Conservation (phyloP, 768 basidiomycete species). For the Panaeolus papilionaceus region DNA sequence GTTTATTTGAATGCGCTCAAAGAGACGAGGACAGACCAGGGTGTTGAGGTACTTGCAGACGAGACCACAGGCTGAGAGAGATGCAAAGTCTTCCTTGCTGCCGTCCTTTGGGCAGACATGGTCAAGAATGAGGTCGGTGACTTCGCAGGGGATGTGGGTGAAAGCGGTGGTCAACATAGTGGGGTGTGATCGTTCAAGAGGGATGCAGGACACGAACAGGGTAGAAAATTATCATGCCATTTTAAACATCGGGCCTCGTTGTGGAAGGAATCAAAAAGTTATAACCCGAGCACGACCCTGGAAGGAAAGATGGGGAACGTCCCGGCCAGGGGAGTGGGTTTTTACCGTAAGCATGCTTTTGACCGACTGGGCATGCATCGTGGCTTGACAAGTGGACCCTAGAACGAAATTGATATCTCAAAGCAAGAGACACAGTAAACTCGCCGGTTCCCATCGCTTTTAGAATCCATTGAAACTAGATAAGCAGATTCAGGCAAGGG, state of each 20-base stretch:
- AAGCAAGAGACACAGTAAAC: constrained; percentile 1
- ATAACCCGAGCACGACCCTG: constrained; percentile 5
- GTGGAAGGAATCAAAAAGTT: constrained; percentile 1
- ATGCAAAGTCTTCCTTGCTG: constrained; percentile 1
- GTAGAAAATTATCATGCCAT: constrained; percentile 5
- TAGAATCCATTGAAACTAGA: background rate
- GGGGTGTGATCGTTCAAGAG: background rate
- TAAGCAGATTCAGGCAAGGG: background rate
- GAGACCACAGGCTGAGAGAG: background rate
- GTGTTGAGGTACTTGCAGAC: constrained; percentile 3
- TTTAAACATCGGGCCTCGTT: constrained; percentile 14
- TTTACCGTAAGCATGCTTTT: background rate
- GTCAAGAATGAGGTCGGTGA: constrained; percentile 9
- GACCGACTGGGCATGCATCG: constrained; percentile 8
- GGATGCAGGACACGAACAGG: background rate
- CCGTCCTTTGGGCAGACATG: constrained; percentile 8
- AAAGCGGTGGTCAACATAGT: background rate
- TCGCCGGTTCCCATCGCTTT: constrained; percentile 8
- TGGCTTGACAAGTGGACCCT: constrained; percentile 7
- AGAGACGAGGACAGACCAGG: constrained; percentile 1
- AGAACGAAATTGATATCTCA: background rate
- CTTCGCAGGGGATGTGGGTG: background rate
- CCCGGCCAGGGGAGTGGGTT: background rate
- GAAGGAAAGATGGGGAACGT: background rate
- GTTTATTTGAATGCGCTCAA: background rate